These are phyloP conservation scores for Melanogaster broomeanus DNA, from an alignment of 768 basidiomycete species.

Conservation along the genomic window DNA sequence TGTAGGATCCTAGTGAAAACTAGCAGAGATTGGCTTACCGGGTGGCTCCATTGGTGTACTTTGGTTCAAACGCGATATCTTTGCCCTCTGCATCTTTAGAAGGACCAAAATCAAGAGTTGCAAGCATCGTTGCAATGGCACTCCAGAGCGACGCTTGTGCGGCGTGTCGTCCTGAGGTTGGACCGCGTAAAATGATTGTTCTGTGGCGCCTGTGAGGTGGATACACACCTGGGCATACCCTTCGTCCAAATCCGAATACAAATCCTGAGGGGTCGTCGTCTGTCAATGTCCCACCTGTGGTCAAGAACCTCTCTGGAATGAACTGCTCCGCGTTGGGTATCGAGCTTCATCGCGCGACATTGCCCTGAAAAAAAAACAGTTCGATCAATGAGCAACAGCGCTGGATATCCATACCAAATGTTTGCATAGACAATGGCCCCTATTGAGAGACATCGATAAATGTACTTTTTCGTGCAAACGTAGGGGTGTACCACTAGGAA, in stretches of 20 bases:
- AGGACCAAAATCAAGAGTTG: neutral
- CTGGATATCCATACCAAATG: too few species aligned
- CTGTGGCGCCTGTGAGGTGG: too few species aligned
- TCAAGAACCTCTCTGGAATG: conserved; percentile 14
- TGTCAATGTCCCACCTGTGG: neutral
- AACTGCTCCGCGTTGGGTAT: conserved; percentile 11
- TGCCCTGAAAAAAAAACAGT: neutral
- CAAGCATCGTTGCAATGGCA: conserved; percentile 3
- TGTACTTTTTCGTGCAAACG: neutral
- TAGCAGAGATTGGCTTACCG: neutral
- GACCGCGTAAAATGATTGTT: too few species aligned
- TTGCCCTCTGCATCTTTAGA: conserved; percentile 2
- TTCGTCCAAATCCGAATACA: conserved; percentile 9
- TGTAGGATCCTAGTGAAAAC: neutral
- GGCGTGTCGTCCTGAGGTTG: conserved; percentile 5
- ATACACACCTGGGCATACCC: conserved; percentile 5
- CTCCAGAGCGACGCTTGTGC: conserved; percentile 7
- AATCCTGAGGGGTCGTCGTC: conserved; percentile 1
- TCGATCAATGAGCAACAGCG: too few species aligned
- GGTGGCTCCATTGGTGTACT: conserved; percentile 1
- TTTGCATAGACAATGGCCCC: conserved; percentile 5
- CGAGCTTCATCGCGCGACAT: conserved; percentile 3
- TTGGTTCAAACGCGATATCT: conserved; percentile 4
- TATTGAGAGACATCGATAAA: neutral
- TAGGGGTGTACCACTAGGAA: conserved; percentile 44